A percentile compares a stretch with the other conserved stretches of the same genome.
phyloP scores from a whole-genome alignment of 345 rosid species.

The Acer yangbiense region DNA sequence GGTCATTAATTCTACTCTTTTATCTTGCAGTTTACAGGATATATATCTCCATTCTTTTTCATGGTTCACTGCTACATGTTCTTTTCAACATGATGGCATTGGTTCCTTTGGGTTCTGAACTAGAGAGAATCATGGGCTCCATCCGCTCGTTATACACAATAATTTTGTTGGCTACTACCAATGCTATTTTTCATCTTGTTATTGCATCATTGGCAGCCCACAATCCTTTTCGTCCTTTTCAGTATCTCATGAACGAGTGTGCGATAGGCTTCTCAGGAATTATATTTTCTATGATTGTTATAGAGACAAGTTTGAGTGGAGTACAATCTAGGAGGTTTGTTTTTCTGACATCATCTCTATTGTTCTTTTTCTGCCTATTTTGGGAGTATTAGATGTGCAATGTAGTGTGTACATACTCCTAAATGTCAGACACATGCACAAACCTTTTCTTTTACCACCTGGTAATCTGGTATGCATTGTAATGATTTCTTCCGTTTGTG shows the following conservation, averaged over 20 bases:
- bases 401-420: neutral
- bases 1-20: constrained; percentile 15
- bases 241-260: constrained; percentile 67
- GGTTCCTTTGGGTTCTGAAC: constrained; percentile 93
- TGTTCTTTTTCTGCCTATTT: neutral
- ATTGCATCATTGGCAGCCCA: constrained; percentile 63
- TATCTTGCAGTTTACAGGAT: constrained; percentile 79
- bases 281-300: constrained; percentile 88
- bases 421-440: neutral
- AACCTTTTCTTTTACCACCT: neutral
- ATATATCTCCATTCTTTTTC: constrained; percentile 76
- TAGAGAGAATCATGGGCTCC: constrained; percentile 98
- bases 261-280: constrained; percentile 94
- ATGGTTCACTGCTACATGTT: constrained; percentile 90
- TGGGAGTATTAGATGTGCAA: neutral
- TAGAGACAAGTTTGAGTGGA: constrained; percentile 95
- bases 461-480: neutral
- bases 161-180: constrained; percentile 78
- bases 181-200: constrained; percentile 76
- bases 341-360: neutral
- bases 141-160: constrained; percentile 72
- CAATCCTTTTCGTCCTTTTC: constrained; percentile 54
- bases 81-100: constrained; percentile 95
- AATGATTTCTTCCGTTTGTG: constrained; percentile 7
- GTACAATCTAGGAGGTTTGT: constrained; percentile 82